Evolutionary conservation across 306 rosid species (phyloP), one percentile per base, ranked within the genome.

Genomic region (Hylodesmum podocarpum): DNA sequence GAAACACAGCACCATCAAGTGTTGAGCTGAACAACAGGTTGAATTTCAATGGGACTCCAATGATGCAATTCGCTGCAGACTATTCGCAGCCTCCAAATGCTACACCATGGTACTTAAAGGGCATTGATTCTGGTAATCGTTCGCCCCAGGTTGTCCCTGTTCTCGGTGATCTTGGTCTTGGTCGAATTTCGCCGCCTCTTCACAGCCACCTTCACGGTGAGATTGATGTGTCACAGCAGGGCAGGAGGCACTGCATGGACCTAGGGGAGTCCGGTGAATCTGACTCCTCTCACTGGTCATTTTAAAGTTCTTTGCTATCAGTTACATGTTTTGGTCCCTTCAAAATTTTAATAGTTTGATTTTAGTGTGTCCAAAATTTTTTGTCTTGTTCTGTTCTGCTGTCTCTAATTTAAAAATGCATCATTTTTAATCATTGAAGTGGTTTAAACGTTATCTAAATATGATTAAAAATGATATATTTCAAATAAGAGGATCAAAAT

Each of bases 241-340:
- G 81, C n/a, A 77, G 96, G 93, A 88, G 95, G 93, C 91, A 88
- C 18, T 84, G 83, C 66, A 85, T 89, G 97, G 96, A 89, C 58
- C 74, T 80, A 13, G 91, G 66, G 69, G 88, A 87, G 75, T 41
- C 89, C 15, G 71, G 88, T 66, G 80, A 78, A 18, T 90, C 72
- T 53, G 89, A 84, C 51, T 73, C 84, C 71, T 73, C 80, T 66
- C 93, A 85, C 39, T 92, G 98, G 96, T 89, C 96, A 13, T 96
- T 91, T 47, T 94, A 68, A 85, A 67, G 81, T 64, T 8, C 28
- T 29, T 51, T 70, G 64, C 4, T 33, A 4, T 80, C 78, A 33
- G 59, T 29, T 58, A 3, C 37, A 28, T 58, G n/a, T n/a, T n/a
- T n/a, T n/a, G n/a, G n/a, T n/a, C n/a, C n/a, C n/a, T n/a, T n/a